Base-by-base conservation (phyloP, 2,329 filamentous ascomycete species). In the Aspergillus arachidicola region DNA sequence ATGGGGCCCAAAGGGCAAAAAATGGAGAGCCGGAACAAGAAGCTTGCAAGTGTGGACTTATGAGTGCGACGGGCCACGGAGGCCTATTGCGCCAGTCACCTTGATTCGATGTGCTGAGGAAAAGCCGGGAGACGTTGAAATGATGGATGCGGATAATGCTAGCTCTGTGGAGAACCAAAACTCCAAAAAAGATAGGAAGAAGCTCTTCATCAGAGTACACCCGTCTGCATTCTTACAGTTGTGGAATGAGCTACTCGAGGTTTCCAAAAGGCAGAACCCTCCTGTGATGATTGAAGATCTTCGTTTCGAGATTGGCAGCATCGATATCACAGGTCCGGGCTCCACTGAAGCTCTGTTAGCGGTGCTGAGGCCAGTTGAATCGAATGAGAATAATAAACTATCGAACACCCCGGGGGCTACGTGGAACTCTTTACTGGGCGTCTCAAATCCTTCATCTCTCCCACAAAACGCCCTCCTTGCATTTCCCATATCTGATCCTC, bases 401-500 rank as follows among this genome's bases (percentile, higher is more conserved):
- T 58, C 71, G 43, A 68, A 76, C 30, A 75, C 74, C 32, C 76
- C 78, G 45, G 76, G 79, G 60, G 64, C 69, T 60, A 73, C 73
- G 16, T 84, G 81, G 82, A 64, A 62, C n/a, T 76, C 74, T 45
- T 72, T 84, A 21, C 62, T 78, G 19, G 78, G 78, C 11, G 80
- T 93, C 11, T 89, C 87, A 6, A 92, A 92, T 69, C 85, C 91
- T 2, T 85, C 89, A 0, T 83, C 88, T 2, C 80, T 97, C 1
- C 92, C 94, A 4, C 75, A 82, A 21, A 89, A 91, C 59, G 85
- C 90, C 1, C 75, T 95, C 4, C 80, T 98, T 4, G 83, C 86
- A 0, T 95, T 98, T 74, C 83, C 87, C 2, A 82, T 91, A 4
- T 84, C 88, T 59, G 95, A 99, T 73, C 93, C 94, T 34, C 89